These are phyloP conservation scores for Diaporthe sp. DNA, from an alignment of 2,329 filamentous ascomycete species.

Conservation along the genomic window DNA sequence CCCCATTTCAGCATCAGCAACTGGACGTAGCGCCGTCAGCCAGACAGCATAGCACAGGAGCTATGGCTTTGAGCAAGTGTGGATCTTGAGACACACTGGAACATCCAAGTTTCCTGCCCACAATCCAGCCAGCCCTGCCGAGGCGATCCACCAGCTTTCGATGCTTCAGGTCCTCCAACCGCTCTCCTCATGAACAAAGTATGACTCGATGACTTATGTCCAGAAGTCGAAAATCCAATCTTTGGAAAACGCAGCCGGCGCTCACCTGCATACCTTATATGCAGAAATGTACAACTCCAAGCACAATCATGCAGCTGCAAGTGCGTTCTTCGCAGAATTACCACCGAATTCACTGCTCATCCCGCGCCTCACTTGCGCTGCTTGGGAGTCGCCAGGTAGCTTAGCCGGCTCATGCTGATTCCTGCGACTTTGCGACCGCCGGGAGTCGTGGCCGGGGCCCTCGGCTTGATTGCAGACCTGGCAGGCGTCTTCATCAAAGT, in stretches of 20 bases:
- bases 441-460: constrained; percentile 34
- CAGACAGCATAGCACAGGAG: neutral
- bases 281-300: constrained; percentile 3
- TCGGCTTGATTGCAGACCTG: constrained; percentile 34
- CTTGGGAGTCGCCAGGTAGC: constrained; percentile 39
- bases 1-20: neutral
- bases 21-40: neutral
- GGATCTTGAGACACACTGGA: no score
- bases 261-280: neutral
- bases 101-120: neutral
- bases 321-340: neutral
- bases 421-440: constrained; percentile 21
- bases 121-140: neutral
- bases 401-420: constrained; percentile 36
- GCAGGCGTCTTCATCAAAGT: constrained; percentile 32
- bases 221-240: constrained; percentile 22
- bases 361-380: constrained; percentile 35
- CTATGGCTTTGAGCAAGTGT: neutral
- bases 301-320: neutral
- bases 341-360: neutral
- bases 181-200: neutral
- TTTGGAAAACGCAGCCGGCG: neutral
- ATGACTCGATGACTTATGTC: constrained; percentile 1
- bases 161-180: neutral
- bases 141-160: neutral